phyloP scores from a whole-genome alignment of 2,329 filamentous ascomycete species.

The Didymella keratinophila region DNA sequence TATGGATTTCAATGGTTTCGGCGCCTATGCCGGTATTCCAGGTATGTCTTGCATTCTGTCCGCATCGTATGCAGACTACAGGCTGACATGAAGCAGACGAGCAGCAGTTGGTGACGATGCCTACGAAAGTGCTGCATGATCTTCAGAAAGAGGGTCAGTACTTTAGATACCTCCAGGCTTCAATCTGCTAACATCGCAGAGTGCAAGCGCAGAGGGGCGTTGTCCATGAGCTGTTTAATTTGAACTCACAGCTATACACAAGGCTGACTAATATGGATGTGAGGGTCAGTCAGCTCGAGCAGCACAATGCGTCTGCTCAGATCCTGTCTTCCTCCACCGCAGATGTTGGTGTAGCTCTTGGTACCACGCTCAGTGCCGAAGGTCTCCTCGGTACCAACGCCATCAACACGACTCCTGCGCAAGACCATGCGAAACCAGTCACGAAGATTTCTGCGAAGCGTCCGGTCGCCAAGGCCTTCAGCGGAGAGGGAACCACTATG shows the following conservation, averaged over 20 bases:
- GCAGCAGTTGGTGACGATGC: background rate
- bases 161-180: background rate
- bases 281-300: constrained; percentile 1
- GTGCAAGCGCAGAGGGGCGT: background rate
- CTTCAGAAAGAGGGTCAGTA: background rate
- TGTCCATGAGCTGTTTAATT: background rate
- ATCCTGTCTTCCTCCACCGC: background rate
- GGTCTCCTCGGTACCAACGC: background rate
- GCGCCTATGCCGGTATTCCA: background rate
- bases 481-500: background rate
- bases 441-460: background rate
- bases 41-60: background rate
- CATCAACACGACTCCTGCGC: background rate
- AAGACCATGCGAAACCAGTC: background rate
- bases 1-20: background rate
- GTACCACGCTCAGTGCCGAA: background rate
- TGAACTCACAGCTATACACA: background rate
- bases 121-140: background rate
- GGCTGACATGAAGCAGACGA: constrained; percentile 1
- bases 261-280: background rate
- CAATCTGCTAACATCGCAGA: background rate
- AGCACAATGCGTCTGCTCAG: background rate
- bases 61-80: background rate
- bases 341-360: background rate
- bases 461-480: background rate